Evolutionary conservation across 371 early-diverging fungal genomes (phyloP).

Genomic region (Mucor piriformis): DNA sequence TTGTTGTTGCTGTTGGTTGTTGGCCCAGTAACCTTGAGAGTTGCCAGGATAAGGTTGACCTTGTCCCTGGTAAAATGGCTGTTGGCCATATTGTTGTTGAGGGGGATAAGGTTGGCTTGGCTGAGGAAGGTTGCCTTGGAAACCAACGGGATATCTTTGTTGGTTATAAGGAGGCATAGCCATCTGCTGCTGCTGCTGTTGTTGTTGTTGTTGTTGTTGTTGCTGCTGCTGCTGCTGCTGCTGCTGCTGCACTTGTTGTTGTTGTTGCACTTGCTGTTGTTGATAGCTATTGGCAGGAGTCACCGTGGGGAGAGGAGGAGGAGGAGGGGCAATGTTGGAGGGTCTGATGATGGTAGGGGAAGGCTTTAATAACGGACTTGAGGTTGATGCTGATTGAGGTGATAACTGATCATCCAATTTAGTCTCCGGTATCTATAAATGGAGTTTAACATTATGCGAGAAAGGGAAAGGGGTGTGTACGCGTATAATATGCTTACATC

Average conservation of each 20-base stretch:
- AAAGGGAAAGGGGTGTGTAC: neutral
- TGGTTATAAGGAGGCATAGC: neutral
- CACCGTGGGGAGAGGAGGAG: neutral
- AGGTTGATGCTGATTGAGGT: slow-evolving; percentile 12
- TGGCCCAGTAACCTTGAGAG: slow-evolving; percentile 8
- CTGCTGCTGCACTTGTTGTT: neutral
- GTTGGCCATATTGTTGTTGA: slow-evolving; percentile 11
- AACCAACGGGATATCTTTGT: slow-evolving; percentile 12
- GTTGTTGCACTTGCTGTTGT: neutral
- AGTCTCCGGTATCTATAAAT: slow-evolving; percentile 10
- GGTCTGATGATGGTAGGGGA: slow-evolving; percentile 11
- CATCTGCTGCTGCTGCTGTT: slow-evolving; percentile 1
- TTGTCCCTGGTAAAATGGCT: slow-evolving; percentile 1
- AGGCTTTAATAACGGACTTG: slow-evolving; percentile 17
- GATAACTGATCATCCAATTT: slow-evolving; percentile 9
- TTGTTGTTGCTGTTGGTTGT: slow-evolving; percentile 8
- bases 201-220: neutral
- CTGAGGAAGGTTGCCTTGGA: neutral
- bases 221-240: neutral
- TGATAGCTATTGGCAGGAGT: neutral
- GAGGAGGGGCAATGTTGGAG: neutral
- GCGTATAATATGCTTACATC: neutral
- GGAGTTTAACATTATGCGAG: neutral
- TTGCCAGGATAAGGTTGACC: neutral
- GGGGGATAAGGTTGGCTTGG: slow-evolving; percentile 4